These are phyloP conservation scores for Casuarina cunninghamiana DNA, from an alignment of 306 rosid genomes.

Conservation along the genomic window DNA sequence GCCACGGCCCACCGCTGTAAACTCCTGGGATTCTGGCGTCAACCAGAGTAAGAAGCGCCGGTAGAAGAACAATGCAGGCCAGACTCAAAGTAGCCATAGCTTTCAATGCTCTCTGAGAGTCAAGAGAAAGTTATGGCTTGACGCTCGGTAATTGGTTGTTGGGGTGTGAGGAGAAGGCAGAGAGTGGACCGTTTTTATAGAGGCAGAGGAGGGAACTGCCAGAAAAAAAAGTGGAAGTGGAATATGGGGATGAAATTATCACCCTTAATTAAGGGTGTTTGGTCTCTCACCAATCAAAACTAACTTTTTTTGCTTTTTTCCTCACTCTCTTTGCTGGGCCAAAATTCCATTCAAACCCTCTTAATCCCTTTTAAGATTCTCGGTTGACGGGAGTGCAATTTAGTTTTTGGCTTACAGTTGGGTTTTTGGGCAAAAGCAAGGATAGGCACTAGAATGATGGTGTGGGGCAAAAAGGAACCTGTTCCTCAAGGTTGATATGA, in stretches of 20 bases:
- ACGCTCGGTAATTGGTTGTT: background rate
- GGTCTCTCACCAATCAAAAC: conserved; percentile 5
- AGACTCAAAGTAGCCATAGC: conserved; percentile 35
- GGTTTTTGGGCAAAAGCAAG: background rate
- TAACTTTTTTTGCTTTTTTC: background rate
- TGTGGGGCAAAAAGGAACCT: conserved; percentile 42
- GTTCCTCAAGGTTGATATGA: conserved; percentile 27
- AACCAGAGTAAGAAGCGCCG: conserved; percentile 20
- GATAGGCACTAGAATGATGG: conserved; percentile 19
- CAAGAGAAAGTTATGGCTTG: background rate
- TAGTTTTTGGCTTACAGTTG: background rate
- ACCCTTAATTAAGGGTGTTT: conserved; percentile 36
- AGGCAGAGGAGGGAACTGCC: conserved; percentile 16
- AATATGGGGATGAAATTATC: conserved; percentile 26
- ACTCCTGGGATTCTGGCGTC: conserved; percentile 45
- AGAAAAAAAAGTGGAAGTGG: background rate
- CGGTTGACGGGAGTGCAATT: conserved; percentile 6
- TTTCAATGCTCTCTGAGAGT: background rate
- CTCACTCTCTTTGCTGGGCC: conserved; percentile 1
- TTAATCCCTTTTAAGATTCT: background rate
- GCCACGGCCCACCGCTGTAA: conserved; percentile 56
- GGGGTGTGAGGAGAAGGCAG: conserved; percentile 14
- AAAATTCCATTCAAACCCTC: conserved; percentile 13
- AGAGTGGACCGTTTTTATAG: conserved; percentile 48
- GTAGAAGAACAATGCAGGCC: conserved; percentile 27